A percentile compares a stretch with the other conserved stretches of the same genome.
Conservation (phyloP, 2,329 filamentous ascomycete species). For the Penicillium sp. region DNA sequence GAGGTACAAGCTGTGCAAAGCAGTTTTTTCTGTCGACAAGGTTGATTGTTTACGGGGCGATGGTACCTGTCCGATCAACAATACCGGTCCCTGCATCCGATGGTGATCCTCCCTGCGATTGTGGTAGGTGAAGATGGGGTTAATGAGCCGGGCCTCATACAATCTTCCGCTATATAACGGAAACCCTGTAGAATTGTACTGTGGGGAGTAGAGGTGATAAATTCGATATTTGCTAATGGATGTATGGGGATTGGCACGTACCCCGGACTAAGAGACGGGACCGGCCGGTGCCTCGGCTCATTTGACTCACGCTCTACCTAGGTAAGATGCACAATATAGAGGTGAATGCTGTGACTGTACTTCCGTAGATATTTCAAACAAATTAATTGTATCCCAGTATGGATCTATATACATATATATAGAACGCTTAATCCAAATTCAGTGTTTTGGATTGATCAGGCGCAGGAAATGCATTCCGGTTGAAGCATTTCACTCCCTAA, state of each 20-base stretch:
- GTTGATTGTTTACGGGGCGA: not conserved
- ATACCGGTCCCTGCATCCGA: not conserved
- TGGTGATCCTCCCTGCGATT: not conserved
- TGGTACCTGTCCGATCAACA: not conserved
- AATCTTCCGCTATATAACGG: not conserved
- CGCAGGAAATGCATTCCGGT: not conserved
- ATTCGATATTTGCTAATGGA: not conserved
- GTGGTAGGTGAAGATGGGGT: not conserved
- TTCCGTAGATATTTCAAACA: not conserved
- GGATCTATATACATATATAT: not conserved
- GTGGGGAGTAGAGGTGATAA: not conserved
- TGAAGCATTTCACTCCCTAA: not conserved
- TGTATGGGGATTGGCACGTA: not conserved
- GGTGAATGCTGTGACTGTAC: not conserved
- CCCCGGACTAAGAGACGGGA: constrained; percentile 6
- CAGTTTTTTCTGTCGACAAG: not conserved
- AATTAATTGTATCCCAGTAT: not conserved
- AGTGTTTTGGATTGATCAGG: not conserved
- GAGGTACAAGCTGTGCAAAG: not conserved
- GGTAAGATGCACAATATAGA: not conserved
- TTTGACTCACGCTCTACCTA: not conserved
- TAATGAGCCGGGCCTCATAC: not conserved
- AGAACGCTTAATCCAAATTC: not conserved
- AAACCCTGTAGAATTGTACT: not conserved
- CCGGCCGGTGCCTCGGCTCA: constrained; percentile 17